Base-by-base conservation (phyloP, 495 filamentous ascomycete genomes). In the Xeromyces bisporus region DNA sequence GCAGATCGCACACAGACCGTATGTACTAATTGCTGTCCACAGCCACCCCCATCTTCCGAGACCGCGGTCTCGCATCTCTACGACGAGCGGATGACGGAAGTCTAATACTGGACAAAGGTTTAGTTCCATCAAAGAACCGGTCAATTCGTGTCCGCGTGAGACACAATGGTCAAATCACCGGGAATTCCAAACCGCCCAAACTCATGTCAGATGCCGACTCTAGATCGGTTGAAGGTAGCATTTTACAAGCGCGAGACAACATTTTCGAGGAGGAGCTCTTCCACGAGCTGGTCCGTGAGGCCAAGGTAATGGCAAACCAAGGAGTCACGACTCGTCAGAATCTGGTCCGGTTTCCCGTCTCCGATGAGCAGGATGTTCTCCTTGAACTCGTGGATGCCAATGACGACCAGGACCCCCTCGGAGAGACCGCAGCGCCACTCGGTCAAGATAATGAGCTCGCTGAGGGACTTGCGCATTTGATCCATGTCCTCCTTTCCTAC, bases 241-340 rank as follows among this genome's bases (percentile, higher is more conserved):
- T 96, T 26, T 64, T 76, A 11, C 75, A 83, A 40, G 82, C 85
- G 7, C 74, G 86, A 16, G 78, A 99, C 49, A 84, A 80, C 33
- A 62, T 92, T 1, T 94, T 81, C 45, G 79, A 86, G 32, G 77
- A 93, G 43, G 91, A 99, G 46, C 54, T 99, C n/a, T 92, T 84
- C 64, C 74, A 92, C 38, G 89, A 96, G 51, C 51, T 99, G 13
- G 71, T 75, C 28, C 68, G 79, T 7, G 91, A 99, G 54, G 75
- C 78, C 2, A 73, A 82, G 4, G 55, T 64, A 0, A 55, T 91
- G 23, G 62, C 71, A 7, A 67, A 66, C 25, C 69, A 73, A 14
- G 67, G 73, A 6, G 74, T 93, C 7, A 69, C 64, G 10, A 61
- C 72, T 3, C 58, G 63, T 16, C 64, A 68, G 17, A 71, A 67